These are phyloP conservation scores for Ceratocystis huliohia DNA, from an alignment of 2,329 filamentous ascomycete genomes.

Conservation along the genomic window DNA sequence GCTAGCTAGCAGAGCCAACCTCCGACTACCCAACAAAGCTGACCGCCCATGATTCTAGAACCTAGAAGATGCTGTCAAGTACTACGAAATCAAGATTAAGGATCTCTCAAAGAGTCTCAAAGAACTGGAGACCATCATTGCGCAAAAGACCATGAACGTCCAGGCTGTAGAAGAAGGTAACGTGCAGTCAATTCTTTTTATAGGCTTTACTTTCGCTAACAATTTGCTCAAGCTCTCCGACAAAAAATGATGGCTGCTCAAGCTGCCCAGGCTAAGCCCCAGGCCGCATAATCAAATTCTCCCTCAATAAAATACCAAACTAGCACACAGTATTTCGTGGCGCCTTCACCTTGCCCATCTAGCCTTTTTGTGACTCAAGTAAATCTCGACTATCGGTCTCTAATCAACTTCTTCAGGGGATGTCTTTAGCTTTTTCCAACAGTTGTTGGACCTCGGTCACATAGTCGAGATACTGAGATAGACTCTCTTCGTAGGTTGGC, in stretches of 20 bases:
- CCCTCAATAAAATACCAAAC: background rate
- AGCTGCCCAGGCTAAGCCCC: conserved; percentile 11
- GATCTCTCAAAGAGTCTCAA: conserved; percentile 42
- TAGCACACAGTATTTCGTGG: background rate
- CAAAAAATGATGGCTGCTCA: conserved; percentile 29
- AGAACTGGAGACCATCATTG: conserved; percentile 44
- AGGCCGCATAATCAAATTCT: conserved; percentile 1
- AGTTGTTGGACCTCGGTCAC: background rate
- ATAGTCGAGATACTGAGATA: background rate
- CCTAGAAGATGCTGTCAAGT: conserved; percentile 40
- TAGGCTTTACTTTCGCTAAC: conserved; percentile 16
- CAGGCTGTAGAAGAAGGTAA: conserved; percentile 78
- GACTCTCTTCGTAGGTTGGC: conserved; percentile 1
- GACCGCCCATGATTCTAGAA: conserved; percentile 30
- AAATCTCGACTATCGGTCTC: background rate
- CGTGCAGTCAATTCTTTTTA: background rate
- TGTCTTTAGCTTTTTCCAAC: conserved; percentile 2
- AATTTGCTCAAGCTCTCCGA: conserved; percentile 27
- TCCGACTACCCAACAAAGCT: background rate
- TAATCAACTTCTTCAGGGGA: background rate
- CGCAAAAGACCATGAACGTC: conserved; percentile 69
- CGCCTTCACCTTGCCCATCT: background rate
- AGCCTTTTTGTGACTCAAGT: background rate
- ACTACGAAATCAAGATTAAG: conserved; percentile 45
- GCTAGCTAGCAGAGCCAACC: background rate